phyloP scores from a whole-genome alignment of 192 early-diverging fungal species.

The Coemansia sp. region DNA sequence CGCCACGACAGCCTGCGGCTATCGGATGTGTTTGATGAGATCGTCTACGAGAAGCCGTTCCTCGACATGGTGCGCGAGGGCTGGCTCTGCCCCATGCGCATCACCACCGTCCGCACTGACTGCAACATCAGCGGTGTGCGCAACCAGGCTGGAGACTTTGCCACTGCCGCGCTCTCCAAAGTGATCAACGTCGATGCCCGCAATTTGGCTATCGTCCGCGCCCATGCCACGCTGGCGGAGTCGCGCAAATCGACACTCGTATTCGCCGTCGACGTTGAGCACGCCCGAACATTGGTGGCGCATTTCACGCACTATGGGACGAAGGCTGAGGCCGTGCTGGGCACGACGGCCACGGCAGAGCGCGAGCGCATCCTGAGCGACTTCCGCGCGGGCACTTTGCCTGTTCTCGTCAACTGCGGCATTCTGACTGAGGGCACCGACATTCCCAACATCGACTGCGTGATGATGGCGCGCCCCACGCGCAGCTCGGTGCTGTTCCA shows the following conservation, averaged over 20 bases:
- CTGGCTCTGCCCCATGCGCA: constrained; percentile 69
- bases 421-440: constrained; percentile 84
- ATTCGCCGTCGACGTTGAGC: constrained; percentile 85
- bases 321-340: constrained; percentile 53
- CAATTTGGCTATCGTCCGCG: constrained; percentile 66
- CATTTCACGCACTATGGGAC: constrained; percentile 56
- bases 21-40: constrained; percentile 67
- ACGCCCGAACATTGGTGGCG: constrained; percentile 61
- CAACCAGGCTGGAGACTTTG: constrained; percentile 62
- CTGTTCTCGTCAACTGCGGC: constrained; percentile 89
- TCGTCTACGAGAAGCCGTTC: constrained; percentile 74
- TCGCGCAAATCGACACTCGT: constrained; percentile 64
- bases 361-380: constrained; percentile 60
- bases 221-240: constrained; percentile 58
- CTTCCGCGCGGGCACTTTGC: constrained; percentile 63
- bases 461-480: constrained; percentile 87
- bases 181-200: constrained; percentile 60
- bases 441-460: constrained; percentile 85
- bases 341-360: constrained; percentile 54
- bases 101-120: constrained; percentile 66
- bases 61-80: constrained; percentile 80
- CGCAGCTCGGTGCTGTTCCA: constrained; percentile 81
- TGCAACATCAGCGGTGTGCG: constrained; percentile 55
- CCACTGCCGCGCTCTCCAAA: constrained; percentile 52
- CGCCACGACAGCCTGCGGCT: constrained; percentile 81